Evolutionary conservation across 2,329 filamentous ascomycete genomes (phyloP).

Genomic region (Xenoacremonium recifei): DNA sequence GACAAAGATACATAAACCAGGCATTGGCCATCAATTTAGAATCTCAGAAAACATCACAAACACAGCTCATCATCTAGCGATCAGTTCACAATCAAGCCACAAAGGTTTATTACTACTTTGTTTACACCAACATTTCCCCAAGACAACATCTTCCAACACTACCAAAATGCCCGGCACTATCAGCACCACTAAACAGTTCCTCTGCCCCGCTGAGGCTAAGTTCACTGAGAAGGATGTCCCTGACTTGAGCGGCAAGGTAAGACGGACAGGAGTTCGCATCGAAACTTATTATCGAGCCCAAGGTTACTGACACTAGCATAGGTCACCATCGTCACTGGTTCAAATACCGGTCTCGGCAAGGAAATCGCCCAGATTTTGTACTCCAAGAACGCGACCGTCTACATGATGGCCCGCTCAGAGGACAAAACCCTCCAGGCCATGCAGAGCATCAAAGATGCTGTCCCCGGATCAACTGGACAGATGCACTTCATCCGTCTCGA

Average conservation of each 20-base stretch:
- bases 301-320: conserved; percentile 8
- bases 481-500: conserved; percentile 44
- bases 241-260: conserved; percentile 44
- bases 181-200: background rate
- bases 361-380: conserved; percentile 54
- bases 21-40: no score
- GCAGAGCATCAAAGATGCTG: conserved; percentile 34
- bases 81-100: background rate
- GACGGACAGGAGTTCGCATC: conserved; percentile 17
- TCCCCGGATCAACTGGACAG: conserved; percentile 34
- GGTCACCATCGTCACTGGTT: conserved; percentile 50
- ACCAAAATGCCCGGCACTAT: background rate
- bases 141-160: background rate
- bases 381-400: conserved; percentile 51
- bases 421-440: conserved; percentile 44
- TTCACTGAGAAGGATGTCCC: conserved; percentile 63
- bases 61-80: background rate
- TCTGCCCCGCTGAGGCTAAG: conserved; percentile 18
- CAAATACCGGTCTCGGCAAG: conserved; percentile 43
- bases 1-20: no score
- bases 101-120: background rate
- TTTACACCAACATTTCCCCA: background rate
- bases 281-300: background rate
- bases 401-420: conserved; percentile 47
- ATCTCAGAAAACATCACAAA: no score